phyloP scores from a whole-genome alignment of 768 basidiomycete species.

The Termitomyces sp. region DNA sequence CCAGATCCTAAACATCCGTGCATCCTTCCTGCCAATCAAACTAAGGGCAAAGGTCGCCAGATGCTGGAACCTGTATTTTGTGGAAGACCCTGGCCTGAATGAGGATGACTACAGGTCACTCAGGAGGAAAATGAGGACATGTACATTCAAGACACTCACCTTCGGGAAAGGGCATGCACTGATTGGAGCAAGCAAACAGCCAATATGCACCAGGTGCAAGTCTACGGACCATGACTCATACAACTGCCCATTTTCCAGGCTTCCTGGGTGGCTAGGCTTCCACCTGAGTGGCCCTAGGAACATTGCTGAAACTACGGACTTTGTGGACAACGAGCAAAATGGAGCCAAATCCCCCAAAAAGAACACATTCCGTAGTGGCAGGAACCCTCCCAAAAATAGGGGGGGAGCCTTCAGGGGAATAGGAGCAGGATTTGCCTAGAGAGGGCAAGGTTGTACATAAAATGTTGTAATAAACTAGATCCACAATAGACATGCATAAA shows the following conservation, averaged over 20 bases:
- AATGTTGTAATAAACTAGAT: too few species aligned
- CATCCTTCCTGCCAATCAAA: not conserved
- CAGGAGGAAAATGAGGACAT: not conserved
- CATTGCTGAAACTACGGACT: not conserved
- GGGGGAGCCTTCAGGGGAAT: too few species aligned
- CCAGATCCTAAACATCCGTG: not conserved
- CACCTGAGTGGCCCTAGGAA: not conserved
- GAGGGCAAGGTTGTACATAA: not conserved
- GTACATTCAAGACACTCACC: not conserved
- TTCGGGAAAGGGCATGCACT: not conserved
- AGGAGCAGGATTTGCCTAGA: too few species aligned
- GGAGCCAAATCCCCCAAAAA: accelerated
- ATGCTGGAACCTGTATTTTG: not conserved
- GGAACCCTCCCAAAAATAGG: too few species aligned
- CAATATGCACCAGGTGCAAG: not conserved
- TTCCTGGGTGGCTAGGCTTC: not conserved
- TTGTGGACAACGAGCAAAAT: not conserved
- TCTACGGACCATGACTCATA: not conserved
- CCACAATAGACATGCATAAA: too few species aligned
- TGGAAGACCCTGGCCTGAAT: accelerated
- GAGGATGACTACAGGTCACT: not conserved
- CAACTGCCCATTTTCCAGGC: not conserved
- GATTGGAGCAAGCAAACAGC: not conserved
- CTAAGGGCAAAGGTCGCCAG: accelerated
- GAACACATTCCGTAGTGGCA: not conserved